phyloP scores from a whole-genome alignment of 2,329 filamentous ascomycete genomes.

The Pestalotiopsis sp. region DNA sequence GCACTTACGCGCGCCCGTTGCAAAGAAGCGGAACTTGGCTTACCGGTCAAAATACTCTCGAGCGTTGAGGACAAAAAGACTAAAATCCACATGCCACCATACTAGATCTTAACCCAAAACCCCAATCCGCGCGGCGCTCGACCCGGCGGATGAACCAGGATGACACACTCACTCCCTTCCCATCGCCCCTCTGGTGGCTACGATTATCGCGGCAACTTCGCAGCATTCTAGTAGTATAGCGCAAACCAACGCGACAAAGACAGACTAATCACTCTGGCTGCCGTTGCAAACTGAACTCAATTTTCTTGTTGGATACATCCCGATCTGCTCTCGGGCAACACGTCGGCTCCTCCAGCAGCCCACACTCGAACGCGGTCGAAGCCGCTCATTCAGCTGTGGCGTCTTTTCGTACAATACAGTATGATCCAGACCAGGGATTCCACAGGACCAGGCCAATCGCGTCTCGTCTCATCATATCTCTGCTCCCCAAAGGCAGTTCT shows the following conservation, averaged over 20 bases:
- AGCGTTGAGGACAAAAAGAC: slow-evolving; percentile 2
- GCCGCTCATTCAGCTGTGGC: slow-evolving; percentile 37
- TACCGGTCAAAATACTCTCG: not conserved
- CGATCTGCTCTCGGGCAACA: slow-evolving; percentile 10
- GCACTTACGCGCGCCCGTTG: slow-evolving; percentile 1
- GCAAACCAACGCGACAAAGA: not conserved
- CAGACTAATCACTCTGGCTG: not conserved
- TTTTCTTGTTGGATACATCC: not conserved
- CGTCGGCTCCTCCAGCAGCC: not conserved
- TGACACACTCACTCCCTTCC: slow-evolving; percentile 11
- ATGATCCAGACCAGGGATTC: slow-evolving; percentile 26
- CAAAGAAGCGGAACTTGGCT: slow-evolving; percentile 7
- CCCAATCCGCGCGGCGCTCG: not conserved
- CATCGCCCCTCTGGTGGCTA: not conserved
- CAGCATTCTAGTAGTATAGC: slow-evolving; percentile 4
- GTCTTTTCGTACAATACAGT: slow-evolving; percentile 23
- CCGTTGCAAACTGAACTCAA: slow-evolving; percentile 5
- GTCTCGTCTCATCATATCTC: slow-evolving; percentile 17
- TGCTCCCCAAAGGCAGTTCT: slow-evolving; percentile 24
- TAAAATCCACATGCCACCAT: slow-evolving; percentile 5
- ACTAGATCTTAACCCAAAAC: not conserved
- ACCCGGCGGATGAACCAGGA: not conserved
- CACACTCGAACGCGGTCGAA: not conserved
- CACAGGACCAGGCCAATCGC: slow-evolving; percentile 29
- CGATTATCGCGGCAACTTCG: slow-evolving; percentile 14